Evolutionary conservation across 495 filamentous ascomycete species (phyloP), one percentile per base, ranked within the genome.

Genomic region (Sporormia fimetaria): DNA sequence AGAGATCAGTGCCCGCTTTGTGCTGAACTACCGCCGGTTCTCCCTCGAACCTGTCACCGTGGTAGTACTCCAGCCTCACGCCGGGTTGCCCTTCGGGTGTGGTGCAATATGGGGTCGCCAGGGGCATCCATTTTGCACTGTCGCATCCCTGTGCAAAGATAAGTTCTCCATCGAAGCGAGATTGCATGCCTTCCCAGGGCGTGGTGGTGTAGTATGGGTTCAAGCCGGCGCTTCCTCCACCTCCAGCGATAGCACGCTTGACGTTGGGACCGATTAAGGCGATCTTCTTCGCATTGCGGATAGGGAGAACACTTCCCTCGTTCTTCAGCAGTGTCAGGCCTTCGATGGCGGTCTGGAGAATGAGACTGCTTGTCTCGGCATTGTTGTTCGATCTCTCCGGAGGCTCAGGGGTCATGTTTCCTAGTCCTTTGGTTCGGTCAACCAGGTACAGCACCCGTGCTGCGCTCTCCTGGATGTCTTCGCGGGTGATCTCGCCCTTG

Each of bases 201-300:
- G 74, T 75, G 20, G 80, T 67, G 14, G 71, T 76, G 58, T 90
- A 88, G 57, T 93, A 88, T 3, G 84, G 77, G 44, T 78, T 76
- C 21, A 92, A 61, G 33, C 75, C 78, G 1, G 85, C 83, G 46
- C 80, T 87, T 6, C 86, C 83, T 42, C 86, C 86, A 27, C 86
- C 84, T 36, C 80, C 78, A 35, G 80, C 80, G 24, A 82, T 78
- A 0, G 83, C 80, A 33, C 78, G 63, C 48, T 82, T 82, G 23
- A 81, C 71, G 55, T 87, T 88, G 10, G 83, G 83, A 4, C 83
- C 83, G 41, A 94, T 90, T 21, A 90, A 69, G 6, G 83, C 76
- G 31, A 88, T 66, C 55, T 35, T 67, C 65, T 66, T 68, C 15
- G 46, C 47, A 40, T 46, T 40, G n/a, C 22, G 46, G 24, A 59